phyloP scores from a whole-genome alignment of 371 early-diverging fungal genomes.

The Mucor mucedo region DNA sequence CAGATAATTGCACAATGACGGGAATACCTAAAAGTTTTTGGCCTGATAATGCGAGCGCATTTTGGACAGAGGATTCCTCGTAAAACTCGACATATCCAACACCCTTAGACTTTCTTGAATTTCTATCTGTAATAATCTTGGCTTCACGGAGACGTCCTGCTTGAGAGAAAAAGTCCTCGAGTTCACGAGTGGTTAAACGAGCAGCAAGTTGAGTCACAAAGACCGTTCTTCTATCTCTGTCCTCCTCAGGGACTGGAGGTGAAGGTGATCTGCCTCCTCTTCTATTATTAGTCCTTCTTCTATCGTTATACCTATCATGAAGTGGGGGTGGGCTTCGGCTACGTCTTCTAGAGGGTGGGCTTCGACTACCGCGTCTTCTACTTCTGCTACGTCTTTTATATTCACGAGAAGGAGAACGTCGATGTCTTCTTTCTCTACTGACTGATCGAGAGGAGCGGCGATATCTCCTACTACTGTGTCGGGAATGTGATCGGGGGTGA shows the following conservation, averaged over 20 bases:
- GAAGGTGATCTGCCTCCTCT: constrained; percentile 68
- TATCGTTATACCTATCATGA: constrained; percentile 32
- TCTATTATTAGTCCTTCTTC: constrained; percentile 13
- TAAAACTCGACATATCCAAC: constrained; percentile 95
- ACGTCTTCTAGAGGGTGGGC: constrained; percentile 38
- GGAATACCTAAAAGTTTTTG: constrained; percentile 94
- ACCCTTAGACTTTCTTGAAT: constrained; percentile 88
- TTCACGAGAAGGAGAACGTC: constrained; percentile 34
- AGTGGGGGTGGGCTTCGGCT: constrained; percentile 38
- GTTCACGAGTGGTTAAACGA: constrained; percentile 76
- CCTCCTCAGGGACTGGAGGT: constrained; percentile 71
- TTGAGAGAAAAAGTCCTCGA: constrained; percentile 85
- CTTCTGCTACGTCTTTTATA: constrained; percentile 35
- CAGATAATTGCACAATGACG: constrained; percentile 89
- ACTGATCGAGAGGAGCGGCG: constrained; percentile 49
- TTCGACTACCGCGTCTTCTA: constrained; percentile 19
- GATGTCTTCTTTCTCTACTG: constrained; percentile 38
- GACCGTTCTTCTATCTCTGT: constrained; percentile 91
- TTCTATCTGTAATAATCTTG: constrained; percentile 86
- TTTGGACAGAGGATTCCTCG: constrained; percentile 80
- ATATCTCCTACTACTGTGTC: constrained; percentile 41
- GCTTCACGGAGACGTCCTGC: constrained; percentile 92
- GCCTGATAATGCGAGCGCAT: constrained; percentile 86
- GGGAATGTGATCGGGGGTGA: constrained; percentile 53
- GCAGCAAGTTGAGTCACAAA: constrained; percentile 94